Evolutionary conservation across 768 basidiomycete genomes (phyloP), one percentile per base, ranked within the genome.

Genomic region (Flagelloscypha sp.): DNA sequence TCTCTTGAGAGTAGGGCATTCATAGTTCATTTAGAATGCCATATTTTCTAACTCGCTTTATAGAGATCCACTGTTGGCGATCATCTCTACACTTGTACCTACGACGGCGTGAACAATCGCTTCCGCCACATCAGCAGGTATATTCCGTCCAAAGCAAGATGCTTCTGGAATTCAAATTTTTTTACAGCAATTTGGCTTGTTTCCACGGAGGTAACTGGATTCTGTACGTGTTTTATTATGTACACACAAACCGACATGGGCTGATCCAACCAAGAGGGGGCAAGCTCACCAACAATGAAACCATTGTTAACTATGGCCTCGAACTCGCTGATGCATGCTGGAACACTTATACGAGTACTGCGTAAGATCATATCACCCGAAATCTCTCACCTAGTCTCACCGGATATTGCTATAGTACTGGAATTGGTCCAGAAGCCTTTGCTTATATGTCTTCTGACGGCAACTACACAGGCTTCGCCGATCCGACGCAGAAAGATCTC

Each of bases 1-100:
- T 12, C 60, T 87, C 31, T 45, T 74, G 21, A 68, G 58, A 53
- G 81, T 80, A 33, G 28, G 63, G 45, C 7, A 7, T n/a, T 12
- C 0, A 2, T 3, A 3, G 4, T 17, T 7, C 4, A 1, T 12
- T 1, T 2, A 21, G 17, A 4, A 1, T 7, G n/a, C 13, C 11
- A 10, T 23, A 5, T 16, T 27, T 12, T 29, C 8, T 7, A 5
- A 18, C 22, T 24, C 23, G 12, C 22, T n/a, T 35, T 28, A 7
- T 45, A 83, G 79, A 75, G 54, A 1, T 82, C 84, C 3, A 80
- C 74, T 10, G 74, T 82, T 10, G 79, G 73, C 7, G 55, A 75
- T 43, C 69, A 68, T 48, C 37, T 65, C 1, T 85, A 82, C 54
- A 61, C 84, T 1, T 81, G 80, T 0, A 83, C 85, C 48, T 75